Conservation (phyloP, 2,329 filamentous ascomycete genomes). For the Corynespora cassiicola region DNA sequence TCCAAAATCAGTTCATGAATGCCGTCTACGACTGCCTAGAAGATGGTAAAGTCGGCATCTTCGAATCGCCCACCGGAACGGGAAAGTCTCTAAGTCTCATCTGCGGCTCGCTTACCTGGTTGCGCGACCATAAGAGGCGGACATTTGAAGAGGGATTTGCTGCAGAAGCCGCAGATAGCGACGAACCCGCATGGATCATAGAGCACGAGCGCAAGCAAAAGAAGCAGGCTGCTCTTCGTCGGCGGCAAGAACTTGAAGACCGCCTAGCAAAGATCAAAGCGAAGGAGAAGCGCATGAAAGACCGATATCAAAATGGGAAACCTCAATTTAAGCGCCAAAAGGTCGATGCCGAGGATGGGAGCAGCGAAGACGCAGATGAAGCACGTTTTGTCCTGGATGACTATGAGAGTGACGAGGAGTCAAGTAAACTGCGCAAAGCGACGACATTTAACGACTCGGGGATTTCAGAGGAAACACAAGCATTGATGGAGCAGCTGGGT, state of each 20-base stretch:
- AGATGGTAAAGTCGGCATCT: conserved; percentile 80
- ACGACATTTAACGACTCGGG: conserved; percentile 47
- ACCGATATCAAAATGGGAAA: conserved; percentile 58
- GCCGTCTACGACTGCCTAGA: conserved; percentile 81
- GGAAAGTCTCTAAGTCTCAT: conserved; percentile 93
- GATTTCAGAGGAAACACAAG: conserved; percentile 76
- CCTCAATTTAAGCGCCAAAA: conserved; percentile 54
- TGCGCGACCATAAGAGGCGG: conserved; percentile 78
- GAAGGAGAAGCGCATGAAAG: conserved; percentile 66
- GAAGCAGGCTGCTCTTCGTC: conserved; percentile 68
- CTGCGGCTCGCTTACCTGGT: conserved; percentile 87
- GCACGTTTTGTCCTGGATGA: conserved; percentile 78
- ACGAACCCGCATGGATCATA: conserved; percentile 85
- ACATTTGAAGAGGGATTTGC: conserved; percentile 62
- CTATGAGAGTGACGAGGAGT: conserved; percentile 69
- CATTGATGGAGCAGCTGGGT: conserved; percentile 70
- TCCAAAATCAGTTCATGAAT: conserved; percentile 88
- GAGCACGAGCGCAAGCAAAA: conserved; percentile 76
- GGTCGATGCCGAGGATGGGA: conserved; percentile 13
- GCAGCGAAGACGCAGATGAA: conserved; percentile 62
- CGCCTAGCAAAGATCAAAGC: conserved; percentile 68
- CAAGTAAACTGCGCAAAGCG: conserved; percentile 23
- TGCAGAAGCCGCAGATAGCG: conserved; percentile 58
- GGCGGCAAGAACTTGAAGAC: conserved; percentile 76
- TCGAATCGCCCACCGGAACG: conserved; percentile 92